Conservation (phyloP, 2,329 filamentous ascomycete species). For the Trichophyton mentagrophytes region DNA sequence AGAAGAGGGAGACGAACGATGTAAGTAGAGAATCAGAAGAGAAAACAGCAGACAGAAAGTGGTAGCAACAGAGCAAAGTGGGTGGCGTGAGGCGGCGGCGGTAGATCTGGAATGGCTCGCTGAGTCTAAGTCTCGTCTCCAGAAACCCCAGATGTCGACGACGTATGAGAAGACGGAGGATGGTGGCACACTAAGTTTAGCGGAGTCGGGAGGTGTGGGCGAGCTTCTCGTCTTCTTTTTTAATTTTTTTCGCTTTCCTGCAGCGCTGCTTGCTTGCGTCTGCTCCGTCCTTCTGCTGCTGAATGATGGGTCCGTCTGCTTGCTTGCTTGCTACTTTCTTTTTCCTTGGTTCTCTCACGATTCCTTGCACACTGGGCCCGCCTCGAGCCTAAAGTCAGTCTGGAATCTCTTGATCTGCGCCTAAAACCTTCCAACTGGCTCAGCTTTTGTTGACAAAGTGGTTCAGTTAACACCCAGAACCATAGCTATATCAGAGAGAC, state of each 20-base stretch:
- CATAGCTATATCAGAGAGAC: neutral
- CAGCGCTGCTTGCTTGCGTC: neutral
- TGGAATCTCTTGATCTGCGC: slow-evolving; percentile 5
- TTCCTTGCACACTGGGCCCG: slow-evolving; percentile 4
- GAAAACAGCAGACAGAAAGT: neutral
- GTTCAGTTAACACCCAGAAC: neutral
- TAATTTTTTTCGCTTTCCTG: neutral
- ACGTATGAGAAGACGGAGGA: neutral
- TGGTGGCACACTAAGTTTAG: slow-evolving; percentile 6
- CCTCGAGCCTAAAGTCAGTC: slow-evolving; percentile 5
- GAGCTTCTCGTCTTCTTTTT: slow-evolving; percentile 1
- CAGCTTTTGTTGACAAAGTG: neutral
- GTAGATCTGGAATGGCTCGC: slow-evolving; percentile 5
- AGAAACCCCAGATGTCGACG: slow-evolving; percentile 2
- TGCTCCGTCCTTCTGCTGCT: neutral
- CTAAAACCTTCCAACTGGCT: neutral
- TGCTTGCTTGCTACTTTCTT: neutral
- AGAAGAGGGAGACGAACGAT: neutral
- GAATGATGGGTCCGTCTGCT: neutral
- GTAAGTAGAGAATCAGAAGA: neutral
- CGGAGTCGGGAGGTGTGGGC: slow-evolving; percentile 4
- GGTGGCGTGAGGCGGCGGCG: slow-evolving; percentile 3
- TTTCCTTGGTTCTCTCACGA: slow-evolving; percentile 1
- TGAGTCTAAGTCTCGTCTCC: slow-evolving; percentile 2
- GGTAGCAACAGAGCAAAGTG: neutral